phyloP scores from a whole-genome alignment of 345 rosid genomes.

The Populus davidiana region DNA sequence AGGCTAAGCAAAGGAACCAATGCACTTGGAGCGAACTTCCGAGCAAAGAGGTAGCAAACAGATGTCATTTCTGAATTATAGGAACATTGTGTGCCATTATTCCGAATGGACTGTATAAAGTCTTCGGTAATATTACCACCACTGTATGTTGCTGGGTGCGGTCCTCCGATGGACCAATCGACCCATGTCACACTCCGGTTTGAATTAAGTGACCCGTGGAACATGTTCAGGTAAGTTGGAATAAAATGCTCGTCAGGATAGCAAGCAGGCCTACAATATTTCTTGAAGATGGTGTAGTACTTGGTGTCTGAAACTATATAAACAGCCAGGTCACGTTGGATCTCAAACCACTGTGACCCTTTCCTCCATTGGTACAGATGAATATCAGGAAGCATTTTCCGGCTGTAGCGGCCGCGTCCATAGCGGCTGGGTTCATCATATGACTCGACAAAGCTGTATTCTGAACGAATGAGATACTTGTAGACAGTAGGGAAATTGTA shows the following conservation, averaged over 20 bases:
- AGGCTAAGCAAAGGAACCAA: conserved; percentile 70
- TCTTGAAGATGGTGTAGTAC: conserved; percentile 62
- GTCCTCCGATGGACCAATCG: conserved; percentile 86
- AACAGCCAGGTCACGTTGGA: conserved; percentile 61
- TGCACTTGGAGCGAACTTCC: conserved; percentile 78
- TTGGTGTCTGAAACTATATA: conserved; percentile 63
- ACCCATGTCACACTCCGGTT: conserved; percentile 88
- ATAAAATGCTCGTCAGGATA: conserved; percentile 94
- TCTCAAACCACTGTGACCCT: conserved; percentile 96
- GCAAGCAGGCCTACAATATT: conserved; percentile 82
- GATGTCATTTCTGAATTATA: conserved; percentile 65
- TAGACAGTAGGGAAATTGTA: conserved; percentile 76
- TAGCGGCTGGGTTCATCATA: conserved; percentile 90
- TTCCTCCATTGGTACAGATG: conserved; percentile 82
- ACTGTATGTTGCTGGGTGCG: conserved; percentile 67
- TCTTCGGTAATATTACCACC: conserved; percentile 54
- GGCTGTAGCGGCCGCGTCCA: conserved; percentile 80
- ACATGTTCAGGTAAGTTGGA: conserved; percentile 77
- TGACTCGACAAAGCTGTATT: conserved; percentile 73
- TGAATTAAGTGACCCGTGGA: conserved; percentile 62
- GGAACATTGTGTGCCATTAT: conserved; percentile 54
- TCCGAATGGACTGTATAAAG: conserved; percentile 63
- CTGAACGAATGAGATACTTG: conserved; percentile 64
- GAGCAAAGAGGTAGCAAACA: conserved; percentile 76
- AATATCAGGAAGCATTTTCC: conserved; percentile 78